phyloP scores from a whole-genome alignment of 257 asterid species.

The Salvia hispanica region DNA sequence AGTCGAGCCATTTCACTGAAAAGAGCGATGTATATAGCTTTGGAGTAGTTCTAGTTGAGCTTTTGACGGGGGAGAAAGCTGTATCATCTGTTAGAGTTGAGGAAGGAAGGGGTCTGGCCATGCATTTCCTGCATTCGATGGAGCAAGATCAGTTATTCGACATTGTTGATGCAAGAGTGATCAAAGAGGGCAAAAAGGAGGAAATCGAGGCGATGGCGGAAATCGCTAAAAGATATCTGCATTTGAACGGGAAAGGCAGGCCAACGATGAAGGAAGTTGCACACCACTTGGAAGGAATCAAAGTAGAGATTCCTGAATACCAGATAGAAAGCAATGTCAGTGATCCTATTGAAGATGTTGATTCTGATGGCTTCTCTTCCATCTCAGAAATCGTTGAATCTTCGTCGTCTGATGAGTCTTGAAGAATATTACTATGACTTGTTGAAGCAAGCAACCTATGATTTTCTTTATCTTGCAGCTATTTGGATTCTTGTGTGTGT shows the following conservation, averaged over 20 bases:
- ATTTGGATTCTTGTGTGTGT: no score
- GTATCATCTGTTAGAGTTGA: conserved; percentile 32
- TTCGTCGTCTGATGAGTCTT: background rate
- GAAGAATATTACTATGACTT: no score
- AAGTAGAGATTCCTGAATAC: no score
- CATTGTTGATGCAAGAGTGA: conserved; percentile 43
- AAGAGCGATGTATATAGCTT: conserved; percentile 52
- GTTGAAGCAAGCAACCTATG: no score
- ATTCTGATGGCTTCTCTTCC: conserved; percentile 17
- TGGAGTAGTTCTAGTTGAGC: conserved; percentile 50
- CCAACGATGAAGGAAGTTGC: conserved; percentile 49
- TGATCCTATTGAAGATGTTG: background rate
- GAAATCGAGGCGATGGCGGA: conserved; percentile 34
- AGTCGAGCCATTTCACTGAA: conserved; percentile 44
- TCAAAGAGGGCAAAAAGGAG: conserved; percentile 33
- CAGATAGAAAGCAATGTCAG: no score
- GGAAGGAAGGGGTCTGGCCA: conserved; percentile 35
- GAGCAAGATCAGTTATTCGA: conserved; percentile 34
- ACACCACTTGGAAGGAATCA: no score
- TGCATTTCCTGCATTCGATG: conserved; percentile 38
- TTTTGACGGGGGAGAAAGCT: conserved; percentile 47
- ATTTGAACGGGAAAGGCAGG: conserved; percentile 43
- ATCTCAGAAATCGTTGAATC: background rate
- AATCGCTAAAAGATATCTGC: conserved; percentile 39
- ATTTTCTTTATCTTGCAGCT: no score